Conservation (phyloP, 805 yeast species). For the Candida namnaoensis region DNA sequence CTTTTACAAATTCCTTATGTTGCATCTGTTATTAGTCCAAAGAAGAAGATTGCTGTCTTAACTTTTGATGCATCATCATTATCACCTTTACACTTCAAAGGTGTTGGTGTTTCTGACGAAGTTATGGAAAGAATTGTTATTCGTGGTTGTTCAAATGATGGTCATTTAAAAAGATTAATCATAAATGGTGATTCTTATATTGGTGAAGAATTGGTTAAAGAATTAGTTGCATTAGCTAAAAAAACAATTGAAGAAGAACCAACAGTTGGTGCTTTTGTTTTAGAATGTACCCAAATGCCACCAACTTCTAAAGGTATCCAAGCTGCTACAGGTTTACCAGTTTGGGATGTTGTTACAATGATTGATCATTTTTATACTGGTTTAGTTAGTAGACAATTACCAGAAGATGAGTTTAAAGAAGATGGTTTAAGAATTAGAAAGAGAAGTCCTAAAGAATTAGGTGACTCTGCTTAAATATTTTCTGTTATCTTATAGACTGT, state of each 20-base stretch:
- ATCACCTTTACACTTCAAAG: conserved; percentile 19
- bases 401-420: conserved; percentile 12
- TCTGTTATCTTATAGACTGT: no score
- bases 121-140: conserved; percentile 13
- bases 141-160: conserved; percentile 13
- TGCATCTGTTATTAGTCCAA: conserved; percentile 10
- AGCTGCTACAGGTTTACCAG: conserved; percentile 18
- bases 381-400: conserved; percentile 11
- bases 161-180: conserved; percentile 18
- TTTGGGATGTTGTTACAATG: conserved; percentile 23
- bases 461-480: no score
- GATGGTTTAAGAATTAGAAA: conserved; percentile 16
- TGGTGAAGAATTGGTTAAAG: conserved; percentile 16
- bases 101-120: conserved; percentile 18
- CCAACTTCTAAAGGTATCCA: conserved; percentile 22
- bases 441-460: conserved; percentile 18
- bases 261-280: conserved; percentile 19
- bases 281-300: conserved; percentile 28
- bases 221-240: conserved; percentile 16
- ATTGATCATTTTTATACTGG: conserved; percentile 24
- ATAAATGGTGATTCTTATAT: conserved; percentile 17
- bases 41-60: conserved; percentile 18
- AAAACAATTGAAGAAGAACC: conserved; percentile 13
- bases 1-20: conserved; percentile 22
- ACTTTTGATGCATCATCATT: conserved; percentile 21